Percentiles rank a stretch among this genome's conserved stretches.
phyloP scores from a whole-genome alignment of 139 green algal species.

The Choricystis sp. region DNA sequence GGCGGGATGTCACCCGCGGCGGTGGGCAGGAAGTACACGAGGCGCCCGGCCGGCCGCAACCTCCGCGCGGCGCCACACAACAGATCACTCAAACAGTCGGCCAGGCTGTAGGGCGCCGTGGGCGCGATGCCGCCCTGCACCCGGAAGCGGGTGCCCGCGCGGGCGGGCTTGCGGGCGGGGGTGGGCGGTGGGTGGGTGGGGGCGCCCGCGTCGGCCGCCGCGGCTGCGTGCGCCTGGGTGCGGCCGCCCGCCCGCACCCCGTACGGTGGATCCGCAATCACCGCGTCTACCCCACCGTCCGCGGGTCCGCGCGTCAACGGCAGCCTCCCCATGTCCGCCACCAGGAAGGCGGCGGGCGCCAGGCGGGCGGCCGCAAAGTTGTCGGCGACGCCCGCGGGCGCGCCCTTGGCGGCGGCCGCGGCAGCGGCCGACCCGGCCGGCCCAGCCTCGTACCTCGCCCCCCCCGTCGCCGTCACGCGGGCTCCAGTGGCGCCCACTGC shows the following conservation, averaged over 20 bases:
- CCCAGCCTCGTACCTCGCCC: not conserved
- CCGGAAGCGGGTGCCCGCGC: not conserved
- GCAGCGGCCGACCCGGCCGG: not conserved
- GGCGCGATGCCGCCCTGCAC: no score
- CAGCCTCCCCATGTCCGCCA: not conserved
- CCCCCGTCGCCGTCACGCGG: not conserved
- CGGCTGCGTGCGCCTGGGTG: not conserved
- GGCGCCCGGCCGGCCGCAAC: not conserved
- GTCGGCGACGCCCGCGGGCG: not conserved
- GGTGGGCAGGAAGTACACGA: not conserved
- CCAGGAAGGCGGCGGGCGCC: not conserved
- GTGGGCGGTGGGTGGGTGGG: not conserved
- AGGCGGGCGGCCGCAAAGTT: not conserved
- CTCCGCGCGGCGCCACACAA: not conserved
- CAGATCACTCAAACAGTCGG: not conserved
- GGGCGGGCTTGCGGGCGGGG: no score
- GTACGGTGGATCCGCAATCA: not conserved
- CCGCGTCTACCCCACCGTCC: not conserved
- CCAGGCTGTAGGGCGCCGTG: not conserved
- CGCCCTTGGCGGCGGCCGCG: no score
- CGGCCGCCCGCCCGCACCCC: not conserved
- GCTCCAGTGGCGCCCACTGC: no score
- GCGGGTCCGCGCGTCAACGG: not conserved
- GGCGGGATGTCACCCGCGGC: no score
- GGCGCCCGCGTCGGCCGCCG: no score